Conservation (phyloP, 2,329 filamentous ascomycete species). For the Penicillium expansum region DNA sequence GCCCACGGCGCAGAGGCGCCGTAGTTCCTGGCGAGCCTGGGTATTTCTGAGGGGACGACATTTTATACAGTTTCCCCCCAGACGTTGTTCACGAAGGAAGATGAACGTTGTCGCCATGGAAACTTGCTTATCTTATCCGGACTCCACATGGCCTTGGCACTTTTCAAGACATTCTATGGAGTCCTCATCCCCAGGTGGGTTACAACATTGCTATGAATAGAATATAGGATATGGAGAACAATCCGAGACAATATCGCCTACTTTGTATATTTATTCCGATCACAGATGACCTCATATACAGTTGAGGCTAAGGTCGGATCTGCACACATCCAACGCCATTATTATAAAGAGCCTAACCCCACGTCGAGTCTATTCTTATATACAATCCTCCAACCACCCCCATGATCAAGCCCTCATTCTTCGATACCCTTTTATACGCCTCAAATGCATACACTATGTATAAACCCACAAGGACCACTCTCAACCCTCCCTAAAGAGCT, state of each 20-base stretch:
- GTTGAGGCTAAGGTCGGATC: not conserved
- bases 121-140: conserved; percentile 8
- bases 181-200: not conserved
- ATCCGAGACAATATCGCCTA: not conserved
- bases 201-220: not conserved
- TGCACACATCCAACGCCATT: not conserved
- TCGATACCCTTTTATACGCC: not conserved
- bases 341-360: not conserved
- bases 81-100: not conserved
- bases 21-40: conserved; percentile 21
- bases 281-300: not conserved
- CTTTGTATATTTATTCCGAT: not conserved
- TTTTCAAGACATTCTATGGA: not conserved
- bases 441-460: conserved; percentile 7
- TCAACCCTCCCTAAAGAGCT: conserved; percentile 16
- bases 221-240: not conserved
- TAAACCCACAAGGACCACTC: conserved; percentile 1
- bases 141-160: conserved; percentile 2
- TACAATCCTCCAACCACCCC: not conserved
- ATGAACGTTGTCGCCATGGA: conserved; percentile 6
- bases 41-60: conserved; percentile 26
- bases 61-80: conserved; percentile 17
- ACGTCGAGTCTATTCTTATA: not conserved
- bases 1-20: conserved; percentile 32
- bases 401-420: not conserved